phyloP scores from a whole-genome alignment of 345 rosid genomes.

The Pistacia integerrima region DNA sequence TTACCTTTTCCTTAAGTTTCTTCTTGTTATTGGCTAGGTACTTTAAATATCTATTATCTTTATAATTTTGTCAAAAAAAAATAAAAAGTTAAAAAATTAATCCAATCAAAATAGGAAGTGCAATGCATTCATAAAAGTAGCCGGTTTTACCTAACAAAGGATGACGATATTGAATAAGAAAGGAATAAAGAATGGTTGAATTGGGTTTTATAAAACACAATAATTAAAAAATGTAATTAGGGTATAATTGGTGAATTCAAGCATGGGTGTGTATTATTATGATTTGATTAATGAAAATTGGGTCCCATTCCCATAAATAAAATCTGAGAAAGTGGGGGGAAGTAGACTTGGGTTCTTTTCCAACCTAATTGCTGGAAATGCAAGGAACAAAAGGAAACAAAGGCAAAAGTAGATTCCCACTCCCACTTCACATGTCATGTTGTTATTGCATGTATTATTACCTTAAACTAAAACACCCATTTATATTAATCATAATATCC shows the following conservation, averaged over 20 bases:
- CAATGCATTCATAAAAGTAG: neutral
- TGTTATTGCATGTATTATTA: slow-evolving; percentile 16
- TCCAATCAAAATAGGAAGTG: too few species aligned
- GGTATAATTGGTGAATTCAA: slow-evolving; percentile 23
- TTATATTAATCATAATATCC: neutral
- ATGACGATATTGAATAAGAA: neutral
- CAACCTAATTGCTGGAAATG: slow-evolving; percentile 38
- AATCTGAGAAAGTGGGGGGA: slow-evolving; percentile 11
- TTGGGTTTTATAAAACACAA: neutral
- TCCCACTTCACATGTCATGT: slow-evolving; percentile 53
- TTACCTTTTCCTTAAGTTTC: too few species aligned
- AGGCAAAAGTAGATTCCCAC: slow-evolving; percentile 43
- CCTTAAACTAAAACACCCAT: slow-evolving; percentile 5
- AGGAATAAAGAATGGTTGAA: neutral
- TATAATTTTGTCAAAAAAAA: too few species aligned
- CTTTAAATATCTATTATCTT: too few species aligned
- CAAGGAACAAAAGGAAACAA: slow-evolving; percentile 27
- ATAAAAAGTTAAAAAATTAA: too few species aligned
- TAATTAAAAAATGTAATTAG: slow-evolving; percentile 10
- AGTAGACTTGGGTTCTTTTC: slow-evolving; percentile 29
- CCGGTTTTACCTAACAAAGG: neutral
- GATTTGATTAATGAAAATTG: slow-evolving; percentile 15
- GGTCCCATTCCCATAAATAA: slow-evolving; percentile 17
- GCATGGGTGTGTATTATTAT: slow-evolving; percentile 17
- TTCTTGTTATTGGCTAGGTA: too few species aligned